Evolutionary conservation across 2,329 filamentous ascomycete genomes (phyloP).

Genomic region (Plectosphaerella sp.): DNA sequence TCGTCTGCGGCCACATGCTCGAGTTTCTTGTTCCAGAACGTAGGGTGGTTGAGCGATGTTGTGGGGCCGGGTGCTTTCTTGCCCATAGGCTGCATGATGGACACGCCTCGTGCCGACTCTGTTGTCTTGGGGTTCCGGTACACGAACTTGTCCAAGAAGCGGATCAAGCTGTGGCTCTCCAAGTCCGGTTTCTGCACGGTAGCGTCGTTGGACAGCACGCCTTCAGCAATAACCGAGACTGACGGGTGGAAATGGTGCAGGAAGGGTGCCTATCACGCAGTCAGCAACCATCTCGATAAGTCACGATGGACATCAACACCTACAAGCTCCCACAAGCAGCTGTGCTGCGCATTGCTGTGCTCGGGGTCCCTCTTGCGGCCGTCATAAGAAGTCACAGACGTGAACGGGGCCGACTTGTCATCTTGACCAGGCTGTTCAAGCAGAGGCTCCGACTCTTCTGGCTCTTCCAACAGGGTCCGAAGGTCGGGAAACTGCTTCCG

Average conservation of each 20-base stretch:
- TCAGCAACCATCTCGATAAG: not conserved
- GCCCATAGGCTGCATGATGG: slow-evolving; percentile 85
- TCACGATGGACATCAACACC: slow-evolving; percentile 16
- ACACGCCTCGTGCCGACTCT: slow-evolving; percentile 66
- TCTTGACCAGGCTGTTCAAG: slow-evolving; percentile 49
- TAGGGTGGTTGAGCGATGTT: slow-evolving; percentile 69
- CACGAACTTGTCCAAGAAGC: slow-evolving; percentile 98
- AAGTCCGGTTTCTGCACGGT: slow-evolving; percentile 87
- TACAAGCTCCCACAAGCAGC: slow-evolving; percentile 89
- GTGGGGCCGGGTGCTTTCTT: slow-evolving; percentile 15
- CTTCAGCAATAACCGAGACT: slow-evolving; percentile 75
- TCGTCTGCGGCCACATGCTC: slow-evolving; percentile 87
- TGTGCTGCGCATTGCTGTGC: slow-evolving; percentile 87
- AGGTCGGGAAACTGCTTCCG: slow-evolving; percentile 76
- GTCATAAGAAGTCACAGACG: slow-evolving; percentile 56
- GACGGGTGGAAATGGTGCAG: slow-evolving; percentile 88
- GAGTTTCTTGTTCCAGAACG: slow-evolving; percentile 89
- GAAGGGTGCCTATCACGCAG: slow-evolving; percentile 51
- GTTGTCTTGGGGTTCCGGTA: slow-evolving; percentile 86
- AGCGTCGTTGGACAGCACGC: slow-evolving; percentile 63
- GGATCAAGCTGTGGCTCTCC: slow-evolving; percentile 82
- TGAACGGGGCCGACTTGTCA: slow-evolving; percentile 14
- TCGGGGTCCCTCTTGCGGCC: slow-evolving; percentile 87
- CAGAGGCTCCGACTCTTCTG: slow-evolving; percentile 63
- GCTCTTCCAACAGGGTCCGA: slow-evolving; percentile 70